These are phyloP conservation scores for Saturnispora kantuleensis DNA, from an alignment of 805 yeast genomes.

Conservation along the genomic window DNA sequence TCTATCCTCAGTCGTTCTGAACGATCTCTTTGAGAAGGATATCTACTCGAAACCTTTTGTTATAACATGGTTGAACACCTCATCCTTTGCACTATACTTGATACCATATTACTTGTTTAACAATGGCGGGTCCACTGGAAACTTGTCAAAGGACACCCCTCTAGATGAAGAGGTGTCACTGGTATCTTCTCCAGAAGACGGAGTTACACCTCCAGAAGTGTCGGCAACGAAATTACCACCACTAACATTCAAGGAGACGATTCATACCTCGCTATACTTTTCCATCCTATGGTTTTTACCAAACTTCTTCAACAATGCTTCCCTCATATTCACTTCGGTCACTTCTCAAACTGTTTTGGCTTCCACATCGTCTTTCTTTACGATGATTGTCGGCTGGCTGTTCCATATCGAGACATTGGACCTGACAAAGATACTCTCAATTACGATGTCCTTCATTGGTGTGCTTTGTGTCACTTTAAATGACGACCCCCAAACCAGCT, in stretches of 20 bases:
- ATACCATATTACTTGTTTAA: constrained; percentile 37
- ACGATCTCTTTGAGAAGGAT: constrained; percentile 59
- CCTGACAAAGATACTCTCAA: constrained; percentile 54
- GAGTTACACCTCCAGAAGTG: background rate
- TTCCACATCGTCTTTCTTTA: constrained; percentile 89
- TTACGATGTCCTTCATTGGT: constrained; percentile 65
- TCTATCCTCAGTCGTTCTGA: constrained; percentile 74
- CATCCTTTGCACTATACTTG: constrained; percentile 71
- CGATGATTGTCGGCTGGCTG: constrained; percentile 69
- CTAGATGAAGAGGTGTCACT: constrained; percentile 3
- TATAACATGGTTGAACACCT: constrained; percentile 86
- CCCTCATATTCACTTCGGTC: constrained; percentile 80
- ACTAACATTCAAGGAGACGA: constrained; percentile 50
- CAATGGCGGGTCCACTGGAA: constrained; percentile 9
- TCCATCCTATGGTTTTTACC: constrained; percentile 86
- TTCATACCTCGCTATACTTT: constrained; percentile 67
- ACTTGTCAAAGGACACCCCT: background rate
- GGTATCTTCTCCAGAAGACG: constrained; percentile 2
- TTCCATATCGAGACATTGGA: constrained; percentile 64
- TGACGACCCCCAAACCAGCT: constrained; percentile 37
- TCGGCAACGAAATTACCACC: constrained; percentile 8
- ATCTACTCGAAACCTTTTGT: constrained; percentile 79
- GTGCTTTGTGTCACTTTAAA: constrained; percentile 68
- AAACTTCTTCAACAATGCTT: constrained; percentile 80
- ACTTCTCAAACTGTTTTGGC: constrained; percentile 90